phyloP scores from a whole-genome alignment of 208 protist genomes.

The Crithidia mellificae region DNA sequence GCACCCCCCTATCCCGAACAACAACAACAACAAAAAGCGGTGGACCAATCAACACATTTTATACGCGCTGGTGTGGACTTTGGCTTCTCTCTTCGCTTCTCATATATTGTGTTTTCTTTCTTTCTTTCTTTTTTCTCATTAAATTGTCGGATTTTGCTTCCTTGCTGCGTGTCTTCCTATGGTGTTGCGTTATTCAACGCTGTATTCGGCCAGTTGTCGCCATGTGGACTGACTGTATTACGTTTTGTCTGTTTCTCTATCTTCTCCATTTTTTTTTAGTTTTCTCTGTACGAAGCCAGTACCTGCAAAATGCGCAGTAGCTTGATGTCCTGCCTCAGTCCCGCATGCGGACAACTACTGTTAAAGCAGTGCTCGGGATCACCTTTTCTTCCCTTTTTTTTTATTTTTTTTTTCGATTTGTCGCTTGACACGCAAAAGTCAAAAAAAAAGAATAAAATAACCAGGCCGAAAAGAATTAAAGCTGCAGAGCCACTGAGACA shows the following conservation, averaged over 20 bases:
- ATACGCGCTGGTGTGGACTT: background rate
- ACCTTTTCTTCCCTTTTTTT: slow-evolving; percentile 10
- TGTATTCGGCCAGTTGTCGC: background rate
- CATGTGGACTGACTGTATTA: background rate
- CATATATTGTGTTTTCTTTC: slow-evolving; percentile 1
- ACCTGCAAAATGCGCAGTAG: slow-evolving; percentile 4
- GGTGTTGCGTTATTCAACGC: background rate
- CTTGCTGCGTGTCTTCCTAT: slow-evolving; percentile 13
- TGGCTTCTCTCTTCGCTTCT: slow-evolving; percentile 1
- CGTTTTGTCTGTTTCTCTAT: background rate
- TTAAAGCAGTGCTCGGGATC: background rate
- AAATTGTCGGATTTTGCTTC: slow-evolving; percentile 18
- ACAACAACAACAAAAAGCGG: background rate
- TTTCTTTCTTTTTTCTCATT: slow-evolving; percentile 13
- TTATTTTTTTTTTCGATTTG: background rate
- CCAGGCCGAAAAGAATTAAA: background rate
- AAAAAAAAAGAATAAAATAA: background rate
- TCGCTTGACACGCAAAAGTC: background rate
- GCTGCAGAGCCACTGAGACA: background rate
- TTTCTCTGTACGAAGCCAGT: slow-evolving; percentile 7
- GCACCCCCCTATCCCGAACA: background rate
- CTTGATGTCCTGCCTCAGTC: slow-evolving; percentile 1
- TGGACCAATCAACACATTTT: background rate
- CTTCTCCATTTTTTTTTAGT: slow-evolving; percentile 8
- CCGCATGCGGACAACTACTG: background rate